Base-by-base conservation (phyloP, 352 stramenopile genomes). In the Pythium periplocum region DNA sequence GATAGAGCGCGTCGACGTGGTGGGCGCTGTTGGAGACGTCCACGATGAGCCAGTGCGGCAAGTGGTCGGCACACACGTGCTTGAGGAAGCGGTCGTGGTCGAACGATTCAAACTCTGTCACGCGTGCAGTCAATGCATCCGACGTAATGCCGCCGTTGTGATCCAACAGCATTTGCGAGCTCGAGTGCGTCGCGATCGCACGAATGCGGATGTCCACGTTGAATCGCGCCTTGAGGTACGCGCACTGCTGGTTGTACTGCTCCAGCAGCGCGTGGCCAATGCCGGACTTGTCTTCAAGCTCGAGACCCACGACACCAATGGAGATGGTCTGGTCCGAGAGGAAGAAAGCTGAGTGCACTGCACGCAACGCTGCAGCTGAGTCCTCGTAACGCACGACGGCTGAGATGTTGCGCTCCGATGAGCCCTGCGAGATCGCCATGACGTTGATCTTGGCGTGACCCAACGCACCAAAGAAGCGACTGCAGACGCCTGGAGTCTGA, bases 391-490 rank as follows among this genome's bases (percentile, higher is more conserved):
- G 68, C 12, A 99, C 93, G 39, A 98, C 94, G 34, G 89, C 91
- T 4, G 92, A 98, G 64, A 98, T 98, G 62, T 98, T 98, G 39
- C 93, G 78, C 73, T 98, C 93, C 3, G 83, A 92, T 0, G 82
- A 95, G 41, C 95, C 96, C 63, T 99, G 96, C 7, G 95, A 96
- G 61, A 98, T 98, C 7, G 87, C 93, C 37, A 98, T 67, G 48
- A 98, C 78, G 62, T 98, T 98, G 65, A 99, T 98, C 45, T 95
- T 89, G 7, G 93, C 91, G 41, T 87, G 84, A 37, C 93, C 95
- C 5, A 99, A 62, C 0, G 95, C 93, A 37, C 81, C 78, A 62
- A 98, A 98, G 73, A 99, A 98, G 37, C 91, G 85, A 4, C 86
- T 93, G 38, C 90, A 90, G 0, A 98, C 94, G 6, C 94, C 95